Evolutionary conservation across 345 rosid species (phyloP).

Genomic region (Bretschneidera sinensis): DNA sequence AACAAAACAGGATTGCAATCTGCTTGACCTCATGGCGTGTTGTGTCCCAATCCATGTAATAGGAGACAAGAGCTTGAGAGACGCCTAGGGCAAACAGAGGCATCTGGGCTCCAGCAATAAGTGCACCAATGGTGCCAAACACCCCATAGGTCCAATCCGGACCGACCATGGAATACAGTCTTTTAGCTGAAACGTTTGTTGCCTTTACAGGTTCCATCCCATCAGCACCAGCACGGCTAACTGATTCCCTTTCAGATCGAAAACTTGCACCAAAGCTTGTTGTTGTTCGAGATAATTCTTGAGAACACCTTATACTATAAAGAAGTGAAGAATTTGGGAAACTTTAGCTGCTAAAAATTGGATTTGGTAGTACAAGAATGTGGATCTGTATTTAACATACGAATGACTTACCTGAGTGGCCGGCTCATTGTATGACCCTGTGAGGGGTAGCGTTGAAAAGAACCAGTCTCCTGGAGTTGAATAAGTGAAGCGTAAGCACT

Average conservation of each 20-base stretch:
- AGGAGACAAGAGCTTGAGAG: conserved; percentile 83
- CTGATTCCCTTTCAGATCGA: conserved; percentile 78
- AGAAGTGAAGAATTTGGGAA: background rate
- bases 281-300: conserved; percentile 61
- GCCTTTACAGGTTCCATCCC: conserved; percentile 33
- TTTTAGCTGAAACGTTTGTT: conserved; percentile 40
- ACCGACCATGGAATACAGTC: conserved; percentile 70
- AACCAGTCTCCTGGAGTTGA: conserved; percentile 75
- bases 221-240: conserved; percentile 40
- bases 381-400: no score
- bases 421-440: conserved; percentile 46
- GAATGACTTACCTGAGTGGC: conserved; percentile 53
- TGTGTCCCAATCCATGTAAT: conserved; percentile 75
- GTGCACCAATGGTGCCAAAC: conserved; percentile 64
- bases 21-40: conserved; percentile 67
- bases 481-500: conserved; percentile 69
- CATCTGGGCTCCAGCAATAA: conserved; percentile 86
- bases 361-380: no score
- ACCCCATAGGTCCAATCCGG: conserved; percentile 91
- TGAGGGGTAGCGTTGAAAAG: conserved; percentile 60
- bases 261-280: conserved; percentile 70
- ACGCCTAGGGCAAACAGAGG: conserved; percentile 96
- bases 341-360: no score
- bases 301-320: conserved; percentile 50
- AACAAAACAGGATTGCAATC: conserved; percentile 59